Evolutionary conservation across 768 basidiomycete genomes (phyloP), one percentile per base, ranked within the genome.

Genomic region (Lactarius sanguifluus): DNA sequence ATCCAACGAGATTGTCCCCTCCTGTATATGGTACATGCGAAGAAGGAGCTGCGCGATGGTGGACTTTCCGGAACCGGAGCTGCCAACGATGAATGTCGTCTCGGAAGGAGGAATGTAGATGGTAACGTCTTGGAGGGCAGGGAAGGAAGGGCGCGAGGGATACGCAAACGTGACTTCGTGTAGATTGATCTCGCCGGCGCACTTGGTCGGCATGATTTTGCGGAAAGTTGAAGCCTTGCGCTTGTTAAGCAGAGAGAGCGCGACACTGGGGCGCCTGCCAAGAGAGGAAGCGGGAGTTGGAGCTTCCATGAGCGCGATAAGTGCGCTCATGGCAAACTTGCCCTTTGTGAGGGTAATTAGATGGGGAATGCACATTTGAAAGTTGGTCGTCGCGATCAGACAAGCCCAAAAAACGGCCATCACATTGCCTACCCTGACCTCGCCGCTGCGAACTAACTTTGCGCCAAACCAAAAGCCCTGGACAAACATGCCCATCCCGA

Each of bases 371-470:
- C 87, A 87, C 82, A 90, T 86, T 75, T 97, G 94, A 2, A 97
- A 78, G 75, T 93, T 94, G 71, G 84, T 88, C 1, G 91, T 89
- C 0, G 93, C 94, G 67, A 98, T 91, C 25, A 98, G 80, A 75
- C 93, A 95, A 0, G 96, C 95, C 96, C 96, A 98, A 76, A 98
- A 99, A 60, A 96, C 93, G n/a, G 91, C 88, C 89, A 95, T 96
- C 69, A 98, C 91, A 41, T 89, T 84, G 1, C 94, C 94, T 0
- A 90, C 79, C 4, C 78, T 78, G 61, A 86, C 81, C 68, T 81
- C 85, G 18, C 90, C 91, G 15, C 88, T 81, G n/a, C 86, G 78
- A n/a, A 99, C 94, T 60, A 97, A 83, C 73, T 90, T 88, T 2
- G 90, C 83, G 15, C 96, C 96, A 73, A 89, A 98, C 95, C 96